Evolutionary conservation across 2,329 filamentous ascomycete genomes (phyloP).

Genomic region (Penicillium sp.): DNA sequence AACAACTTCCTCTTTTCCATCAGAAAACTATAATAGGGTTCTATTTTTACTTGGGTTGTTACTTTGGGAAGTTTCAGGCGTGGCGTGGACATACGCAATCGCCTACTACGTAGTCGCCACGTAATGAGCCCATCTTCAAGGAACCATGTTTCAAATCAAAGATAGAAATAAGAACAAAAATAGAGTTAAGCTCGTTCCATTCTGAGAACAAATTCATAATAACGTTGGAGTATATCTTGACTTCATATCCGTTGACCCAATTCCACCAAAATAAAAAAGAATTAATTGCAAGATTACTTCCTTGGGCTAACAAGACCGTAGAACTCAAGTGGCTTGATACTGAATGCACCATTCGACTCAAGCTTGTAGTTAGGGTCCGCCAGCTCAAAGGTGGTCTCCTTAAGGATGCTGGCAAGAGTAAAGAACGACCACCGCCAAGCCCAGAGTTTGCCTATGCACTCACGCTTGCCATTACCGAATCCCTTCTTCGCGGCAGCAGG

Average conservation of each 20-base stretch:
- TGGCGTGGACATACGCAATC: conserved; percentile 8
- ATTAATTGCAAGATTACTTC: conserved; percentile 7
- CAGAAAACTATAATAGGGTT: neutral
- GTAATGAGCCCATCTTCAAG: neutral
- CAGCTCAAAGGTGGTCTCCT: conserved; percentile 64
- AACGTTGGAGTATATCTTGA: neutral
- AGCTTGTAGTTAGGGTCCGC: conserved; percentile 52
- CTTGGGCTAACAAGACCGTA: conserved; percentile 17
- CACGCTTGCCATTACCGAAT: conserved; percentile 68
- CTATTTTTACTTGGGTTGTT: neutral
- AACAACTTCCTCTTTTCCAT: neutral
- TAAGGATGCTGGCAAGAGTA: conserved; percentile 60
- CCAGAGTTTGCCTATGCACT: conserved; percentile 68
- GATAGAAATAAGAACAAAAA: neutral
- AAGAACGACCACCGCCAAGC: conserved; percentile 69
- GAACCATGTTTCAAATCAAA: neutral
- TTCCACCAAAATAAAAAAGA: neutral
- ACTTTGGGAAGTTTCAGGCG: neutral
- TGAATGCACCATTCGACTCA: conserved; percentile 51
- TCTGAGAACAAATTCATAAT: neutral
- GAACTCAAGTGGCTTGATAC: conserved; percentile 50
- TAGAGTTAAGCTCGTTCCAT: neutral
- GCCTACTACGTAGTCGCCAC: neutral
- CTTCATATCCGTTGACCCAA: neutral
- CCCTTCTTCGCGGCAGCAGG: conserved; percentile 63